These are phyloP conservation scores for Septoria petroselini DNA, from an alignment of 2,329 filamentous ascomycete species.

Conservation along the genomic window DNA sequence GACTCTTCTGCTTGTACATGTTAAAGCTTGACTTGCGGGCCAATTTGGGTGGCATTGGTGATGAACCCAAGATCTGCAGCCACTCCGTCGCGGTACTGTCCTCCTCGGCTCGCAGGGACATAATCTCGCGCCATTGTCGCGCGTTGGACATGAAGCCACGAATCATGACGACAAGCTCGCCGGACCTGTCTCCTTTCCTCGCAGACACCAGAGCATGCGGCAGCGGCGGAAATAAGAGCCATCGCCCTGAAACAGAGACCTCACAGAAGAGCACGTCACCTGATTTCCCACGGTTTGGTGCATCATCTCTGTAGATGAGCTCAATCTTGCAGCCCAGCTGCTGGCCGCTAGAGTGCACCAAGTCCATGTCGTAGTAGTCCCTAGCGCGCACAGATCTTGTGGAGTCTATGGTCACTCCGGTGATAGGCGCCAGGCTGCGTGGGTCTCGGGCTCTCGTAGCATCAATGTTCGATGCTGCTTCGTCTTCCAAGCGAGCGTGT, in stretches of 20 bases:
- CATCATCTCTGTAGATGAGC: slow-evolving; percentile 77
- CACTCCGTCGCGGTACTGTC: slow-evolving; percentile 79
- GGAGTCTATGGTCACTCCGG: slow-evolving; percentile 69
- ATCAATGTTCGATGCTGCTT: slow-evolving; percentile 81
- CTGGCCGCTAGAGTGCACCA: slow-evolving; percentile 86
- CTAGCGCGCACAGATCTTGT: slow-evolving; percentile 80
- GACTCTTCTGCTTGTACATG: slow-evolving; percentile 26
- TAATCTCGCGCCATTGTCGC: slow-evolving; percentile 76
- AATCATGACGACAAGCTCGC: slow-evolving; percentile 82
- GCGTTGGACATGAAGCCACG: slow-evolving; percentile 62
- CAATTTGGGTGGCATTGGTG: slow-evolving; percentile 57
- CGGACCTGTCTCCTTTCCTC: slow-evolving; percentile 66
- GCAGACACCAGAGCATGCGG: slow-evolving; percentile 70
- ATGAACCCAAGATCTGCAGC: slow-evolving; percentile 75
- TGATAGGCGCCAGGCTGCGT: slow-evolving; percentile 68
- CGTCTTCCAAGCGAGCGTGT: slow-evolving; percentile 71
- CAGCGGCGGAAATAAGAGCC: slow-evolving; percentile 91
- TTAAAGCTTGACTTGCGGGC: slow-evolving; percentile 54
- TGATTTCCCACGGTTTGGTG: slow-evolving; percentile 60
- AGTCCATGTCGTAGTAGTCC: slow-evolving; percentile 81
- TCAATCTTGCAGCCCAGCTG: slow-evolving; percentile 86
- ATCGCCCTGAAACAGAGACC: slow-evolving; percentile 71
- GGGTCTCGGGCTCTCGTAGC: slow-evolving; percentile 75
- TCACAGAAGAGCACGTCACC: slow-evolving; percentile 93
- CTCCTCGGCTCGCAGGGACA: slow-evolving; percentile 72